Percentiles rank a stretch among this genome's conserved stretches.
Evolutionary conservation across 768 basidiomycete genomes (phyloP).

Genomic region (Russula foetens): DNA sequence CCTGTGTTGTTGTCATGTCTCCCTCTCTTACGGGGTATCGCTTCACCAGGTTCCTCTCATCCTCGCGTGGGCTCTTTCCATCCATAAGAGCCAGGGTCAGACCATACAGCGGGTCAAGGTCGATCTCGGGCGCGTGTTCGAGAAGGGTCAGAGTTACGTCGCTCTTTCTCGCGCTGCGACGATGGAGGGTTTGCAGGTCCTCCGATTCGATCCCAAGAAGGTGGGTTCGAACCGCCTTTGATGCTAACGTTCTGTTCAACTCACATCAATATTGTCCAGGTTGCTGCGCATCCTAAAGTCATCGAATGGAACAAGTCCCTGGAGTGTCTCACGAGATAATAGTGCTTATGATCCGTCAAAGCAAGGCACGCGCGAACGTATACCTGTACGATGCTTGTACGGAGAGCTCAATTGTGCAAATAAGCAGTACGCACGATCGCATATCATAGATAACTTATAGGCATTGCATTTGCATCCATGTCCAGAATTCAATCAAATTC

Average conservation of each 20-base stretch:
- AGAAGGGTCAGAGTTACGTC: conserved; percentile 46
- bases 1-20: not conserved
- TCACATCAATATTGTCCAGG: conserved; percentile 25
- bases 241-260: not conserved
- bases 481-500: not conserved
- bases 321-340: conserved; percentile 2
- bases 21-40: not conserved
- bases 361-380: not conserved
- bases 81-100: conserved; percentile 74
- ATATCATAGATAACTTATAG: too few relatives aligned
- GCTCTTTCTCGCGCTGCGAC: conserved; percentile 46
- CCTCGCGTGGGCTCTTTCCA: conserved; percentile 69
- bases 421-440: too few relatives aligned
- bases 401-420: too few relatives aligned
- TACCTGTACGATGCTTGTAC: too few relatives aligned
- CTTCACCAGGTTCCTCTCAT: conserved; percentile 57
- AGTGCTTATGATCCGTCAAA: not conserved
- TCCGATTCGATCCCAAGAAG: conserved; percentile 45
- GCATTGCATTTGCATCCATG: too few relatives aligned
- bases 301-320: conserved; percentile 35
- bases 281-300: conserved; percentile 37
- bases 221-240: too few relatives aligned
- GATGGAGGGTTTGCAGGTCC: conserved; percentile 45
- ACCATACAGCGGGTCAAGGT: conserved; percentile 60
- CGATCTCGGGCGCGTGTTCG: conserved; percentile 60